Conservation (phyloP, 2,329 filamentous ascomycete genomes). For the Nothophaeocryptopus gaeumannii region DNA sequence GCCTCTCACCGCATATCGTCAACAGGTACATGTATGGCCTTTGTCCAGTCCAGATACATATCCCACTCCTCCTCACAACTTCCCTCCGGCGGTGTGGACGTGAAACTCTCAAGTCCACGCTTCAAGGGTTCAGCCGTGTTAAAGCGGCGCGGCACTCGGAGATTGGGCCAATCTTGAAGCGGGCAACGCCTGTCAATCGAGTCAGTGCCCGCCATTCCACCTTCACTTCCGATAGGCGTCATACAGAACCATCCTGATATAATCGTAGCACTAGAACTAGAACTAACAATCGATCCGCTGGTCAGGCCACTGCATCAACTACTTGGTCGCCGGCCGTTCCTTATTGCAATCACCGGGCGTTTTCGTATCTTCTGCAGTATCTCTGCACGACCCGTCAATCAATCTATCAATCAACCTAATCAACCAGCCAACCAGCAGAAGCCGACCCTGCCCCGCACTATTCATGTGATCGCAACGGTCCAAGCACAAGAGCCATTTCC, state of each 20-base stretch:
- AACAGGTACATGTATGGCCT: not conserved
- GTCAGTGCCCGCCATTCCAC: not conserved
- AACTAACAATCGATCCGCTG: too few relatives aligned
- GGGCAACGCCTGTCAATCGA: conserved; percentile 2
- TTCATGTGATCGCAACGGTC: conserved; percentile 10
- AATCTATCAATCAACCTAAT: too few relatives aligned
- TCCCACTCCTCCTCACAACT: not conserved
- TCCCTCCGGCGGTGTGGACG: conserved; percentile 1
- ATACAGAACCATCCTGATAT: conserved; percentile 2
- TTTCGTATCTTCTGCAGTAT: too few relatives aligned
- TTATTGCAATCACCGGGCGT: too few relatives aligned
- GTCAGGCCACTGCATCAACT: too few relatives aligned
- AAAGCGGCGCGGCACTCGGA: not conserved
- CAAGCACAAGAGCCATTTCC: too few relatives aligned
- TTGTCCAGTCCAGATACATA: not conserved
- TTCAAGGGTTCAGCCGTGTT: not conserved
- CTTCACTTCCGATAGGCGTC: conserved; percentile 4
- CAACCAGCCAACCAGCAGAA: too few relatives aligned
- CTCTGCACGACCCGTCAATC: too few relatives aligned
- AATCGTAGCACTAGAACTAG: not conserved
- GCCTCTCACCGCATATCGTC: conserved; percentile 17
- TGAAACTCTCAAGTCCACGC: not conserved
- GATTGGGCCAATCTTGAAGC: not conserved
- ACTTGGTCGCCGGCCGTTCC: too few relatives aligned
- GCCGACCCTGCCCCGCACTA: conserved; percentile 2